Percentiles rank a stretch among this genome's conserved stretches.
Evolutionary conservation across 148 eudicot species (phyloP).

Genomic region (Nyssa sinensis): DNA sequence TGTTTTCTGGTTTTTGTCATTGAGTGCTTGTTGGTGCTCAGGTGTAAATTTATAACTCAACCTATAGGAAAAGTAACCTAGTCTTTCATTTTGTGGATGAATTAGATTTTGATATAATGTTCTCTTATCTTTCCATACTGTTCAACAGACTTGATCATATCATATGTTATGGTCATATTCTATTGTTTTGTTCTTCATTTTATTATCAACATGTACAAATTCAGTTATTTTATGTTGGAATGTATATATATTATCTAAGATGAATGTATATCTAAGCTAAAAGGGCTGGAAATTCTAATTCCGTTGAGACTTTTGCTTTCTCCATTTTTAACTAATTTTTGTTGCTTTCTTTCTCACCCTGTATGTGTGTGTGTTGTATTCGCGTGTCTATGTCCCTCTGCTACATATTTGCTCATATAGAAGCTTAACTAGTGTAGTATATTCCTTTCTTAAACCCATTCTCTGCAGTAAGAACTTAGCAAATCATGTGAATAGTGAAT

Average conservation of each 20-base stretch:
- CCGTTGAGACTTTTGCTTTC: no score
- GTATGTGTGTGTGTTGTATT: no score
- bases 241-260: neutral
- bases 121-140: neutral
- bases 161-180: neutral
- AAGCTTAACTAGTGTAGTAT: neutral
- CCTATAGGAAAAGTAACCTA: neutral
- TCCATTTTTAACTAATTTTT: no score
- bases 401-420: no score
- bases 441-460: neutral
- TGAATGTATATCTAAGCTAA: no score
- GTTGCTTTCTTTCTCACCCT: no score
- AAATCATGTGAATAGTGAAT: neutral
- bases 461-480: neutral
- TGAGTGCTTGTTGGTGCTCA: neutral
- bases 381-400: no score
- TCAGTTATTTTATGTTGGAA: neutral
- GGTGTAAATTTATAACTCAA: neutral
- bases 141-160: neutral
- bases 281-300: no score
- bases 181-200: neutral
- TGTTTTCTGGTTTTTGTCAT: neutral
- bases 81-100: neutral
- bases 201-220: neutral
- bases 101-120: neutral